These are phyloP conservation scores for Tolypocladium nubicola DNA, from an alignment of 2,329 filamentous ascomycete species.

Conservation along the genomic window DNA sequence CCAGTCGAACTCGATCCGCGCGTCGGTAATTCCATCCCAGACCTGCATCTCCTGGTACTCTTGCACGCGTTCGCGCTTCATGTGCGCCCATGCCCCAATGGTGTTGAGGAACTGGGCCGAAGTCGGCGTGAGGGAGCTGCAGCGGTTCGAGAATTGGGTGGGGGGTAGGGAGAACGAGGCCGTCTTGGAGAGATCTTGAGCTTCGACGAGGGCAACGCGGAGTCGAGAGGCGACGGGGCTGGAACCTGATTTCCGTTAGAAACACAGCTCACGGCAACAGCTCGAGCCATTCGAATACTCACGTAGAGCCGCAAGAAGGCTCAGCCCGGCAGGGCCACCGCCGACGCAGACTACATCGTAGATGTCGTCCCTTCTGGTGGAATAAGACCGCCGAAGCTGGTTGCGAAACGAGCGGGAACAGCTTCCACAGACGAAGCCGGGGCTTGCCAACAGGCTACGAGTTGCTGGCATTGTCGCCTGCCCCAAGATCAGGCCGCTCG, in stretches of 20 bases:
- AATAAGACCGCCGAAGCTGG: slow-evolving; percentile 28
- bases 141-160: slow-evolving; percentile 79
- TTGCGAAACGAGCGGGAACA: slow-evolving; percentile 30
- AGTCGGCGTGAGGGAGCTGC: slow-evolving; percentile 84
- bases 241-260: slow-evolving; percentile 43
- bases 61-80: slow-evolving; percentile 65
- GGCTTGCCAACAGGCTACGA: slow-evolving; percentile 12
- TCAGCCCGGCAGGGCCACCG: slow-evolving; percentile 81
- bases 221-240: slow-evolving; percentile 66
- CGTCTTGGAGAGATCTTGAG: slow-evolving; percentile 67
- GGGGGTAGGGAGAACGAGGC: slow-evolving; percentile 55
- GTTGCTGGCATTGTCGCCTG: slow-evolving; percentile 14
- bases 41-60: slow-evolving; percentile 95
- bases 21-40: slow-evolving; percentile 88
- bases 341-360: slow-evolving; percentile 92
- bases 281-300: slow-evolving; percentile 8
- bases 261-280: neutral
- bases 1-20: slow-evolving; percentile 84
- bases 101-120: slow-evolving; percentile 73
- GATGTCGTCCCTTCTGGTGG: slow-evolving; percentile 50
- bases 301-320: slow-evolving; percentile 69
- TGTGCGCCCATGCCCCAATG: slow-evolving; percentile 77
- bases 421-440: slow-evolving; percentile 33
- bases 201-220: slow-evolving; percentile 81
- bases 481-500: neutral